Conservation (phyloP, 768 basidiomycete genomes). For the Phylloporus sp. region DNA sequence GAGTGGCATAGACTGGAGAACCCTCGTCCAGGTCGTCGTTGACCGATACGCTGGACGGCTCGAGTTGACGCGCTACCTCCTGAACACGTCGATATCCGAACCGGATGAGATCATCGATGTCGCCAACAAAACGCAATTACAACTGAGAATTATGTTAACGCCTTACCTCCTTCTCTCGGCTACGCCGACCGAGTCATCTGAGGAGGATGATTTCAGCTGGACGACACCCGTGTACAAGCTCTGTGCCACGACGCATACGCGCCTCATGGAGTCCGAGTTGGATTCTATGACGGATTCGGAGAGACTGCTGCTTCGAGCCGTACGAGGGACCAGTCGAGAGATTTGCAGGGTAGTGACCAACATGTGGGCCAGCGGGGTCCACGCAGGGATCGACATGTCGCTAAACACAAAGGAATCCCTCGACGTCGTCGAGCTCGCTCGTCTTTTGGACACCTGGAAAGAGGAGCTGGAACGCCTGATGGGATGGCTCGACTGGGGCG, state of each 20-base stretch:
- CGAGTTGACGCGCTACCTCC: constrained; percentile 22
- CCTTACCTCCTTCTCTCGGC: constrained; percentile 26
- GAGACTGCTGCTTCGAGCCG: constrained; percentile 19
- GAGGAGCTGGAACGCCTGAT: constrained; percentile 35
- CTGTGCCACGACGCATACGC: constrained; percentile 29
- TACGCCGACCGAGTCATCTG: neutral
- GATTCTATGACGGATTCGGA: constrained; percentile 27
- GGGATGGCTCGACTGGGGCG: constrained; percentile 49
- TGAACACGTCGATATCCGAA: constrained; percentile 11
- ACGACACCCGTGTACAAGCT: constrained; percentile 25
- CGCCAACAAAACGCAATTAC: constrained; percentile 13
- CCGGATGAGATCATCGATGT: constrained; percentile 3
- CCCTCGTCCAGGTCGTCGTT: constrained; percentile 25
- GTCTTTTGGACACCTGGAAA: constrained; percentile 31
- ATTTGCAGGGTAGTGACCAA: constrained; percentile 42
- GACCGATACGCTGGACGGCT: constrained; percentile 31
- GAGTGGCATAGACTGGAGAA: constrained; percentile 33
- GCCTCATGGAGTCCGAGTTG: neutral
- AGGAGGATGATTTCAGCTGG: constrained; percentile 19
- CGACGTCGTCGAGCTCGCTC: constrained; percentile 1
- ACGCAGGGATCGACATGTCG: constrained; percentile 13
- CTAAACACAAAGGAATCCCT: constrained; percentile 3
- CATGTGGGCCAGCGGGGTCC: constrained; percentile 43
- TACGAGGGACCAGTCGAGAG: constrained; percentile 37
- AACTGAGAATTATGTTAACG: constrained; percentile 27